Evolutionary conservation across 1,284 basidiomycete species (phyloP).

Genomic region (Apiotrichum sp.): DNA sequence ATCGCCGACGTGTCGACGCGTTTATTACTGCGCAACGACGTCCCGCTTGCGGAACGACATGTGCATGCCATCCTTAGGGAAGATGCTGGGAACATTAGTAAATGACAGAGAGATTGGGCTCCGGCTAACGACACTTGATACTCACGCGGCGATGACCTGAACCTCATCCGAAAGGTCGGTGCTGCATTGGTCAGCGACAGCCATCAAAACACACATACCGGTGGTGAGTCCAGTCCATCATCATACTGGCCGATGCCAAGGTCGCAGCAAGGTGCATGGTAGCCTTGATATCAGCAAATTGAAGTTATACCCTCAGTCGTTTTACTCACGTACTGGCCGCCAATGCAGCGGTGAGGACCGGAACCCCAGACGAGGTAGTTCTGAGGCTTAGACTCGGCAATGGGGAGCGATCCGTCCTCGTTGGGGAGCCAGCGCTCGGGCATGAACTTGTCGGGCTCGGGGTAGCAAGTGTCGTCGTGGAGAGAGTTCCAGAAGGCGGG

Average conservation of each 20-base stretch:
- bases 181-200: constrained; percentile 17
- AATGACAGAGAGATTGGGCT: background rate
- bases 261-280: constrained; percentile 84
- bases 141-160: constrained; percentile 67
- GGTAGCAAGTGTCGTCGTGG: constrained; percentile 83
- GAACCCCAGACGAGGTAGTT: constrained; percentile 66
- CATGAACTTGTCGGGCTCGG: constrained; percentile 72
- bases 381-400: constrained; percentile 77
- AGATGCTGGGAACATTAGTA: constrained; percentile 50
- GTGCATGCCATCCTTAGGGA: constrained; percentile 85
- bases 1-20: too few relatives aligned
- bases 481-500: constrained; percentile 94
- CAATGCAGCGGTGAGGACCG: constrained; percentile 7
- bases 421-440: constrained; percentile 94
- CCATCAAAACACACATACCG: background rate
- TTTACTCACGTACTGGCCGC: constrained; percentile 3
- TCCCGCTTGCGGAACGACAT: constrained; percentile 57
- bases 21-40: background rate
- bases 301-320: constrained; percentile 40
- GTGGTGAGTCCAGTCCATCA: constrained; percentile 86
- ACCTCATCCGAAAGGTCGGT: constrained; percentile 77
- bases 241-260: constrained; percentile 72
- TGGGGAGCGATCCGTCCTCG: constrained; percentile 52
- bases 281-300: constrained; percentile 91
- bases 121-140: background rate